A percentile compares a stretch with the other conserved stretches of the same genome.
Evolutionary conservation across 352 stramenopile genomes (phyloP).

Genomic region (Globisporangium rhizosaccharum): DNA sequence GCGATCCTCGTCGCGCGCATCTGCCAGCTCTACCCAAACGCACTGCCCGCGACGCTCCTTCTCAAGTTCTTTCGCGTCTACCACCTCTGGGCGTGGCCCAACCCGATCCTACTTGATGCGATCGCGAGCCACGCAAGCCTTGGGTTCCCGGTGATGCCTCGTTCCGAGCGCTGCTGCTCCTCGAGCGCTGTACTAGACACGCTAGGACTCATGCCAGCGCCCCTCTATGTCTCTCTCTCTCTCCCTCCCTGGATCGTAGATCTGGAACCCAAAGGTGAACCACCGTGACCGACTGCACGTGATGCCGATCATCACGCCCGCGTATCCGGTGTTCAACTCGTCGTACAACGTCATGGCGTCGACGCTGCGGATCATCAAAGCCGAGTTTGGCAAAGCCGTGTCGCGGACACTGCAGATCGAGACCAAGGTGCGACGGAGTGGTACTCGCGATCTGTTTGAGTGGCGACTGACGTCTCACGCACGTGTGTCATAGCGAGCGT

Average conservation of each 20-base stretch:
- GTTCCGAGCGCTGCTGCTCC: too few relatives aligned
- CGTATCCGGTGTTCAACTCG: conserved; percentile 97
- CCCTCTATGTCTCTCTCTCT: neutral
- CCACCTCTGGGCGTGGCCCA: conserved; percentile 94
- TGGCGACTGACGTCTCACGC: neutral
- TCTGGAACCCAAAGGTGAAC: conserved; percentile 88
- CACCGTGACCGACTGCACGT: conserved; percentile 87
- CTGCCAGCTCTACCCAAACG: conserved; percentile 89
- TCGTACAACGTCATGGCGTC: conserved; percentile 95
- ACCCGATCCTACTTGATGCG: conserved; percentile 86
- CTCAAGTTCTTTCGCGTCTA: conserved; percentile 95
- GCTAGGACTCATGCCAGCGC: too few relatives aligned
- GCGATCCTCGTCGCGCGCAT: conserved; percentile 96
- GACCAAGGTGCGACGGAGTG: conserved; percentile 45
- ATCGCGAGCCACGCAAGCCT: conserved; percentile 45
- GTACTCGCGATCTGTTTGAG: too few relatives aligned
- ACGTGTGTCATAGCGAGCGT: conserved; percentile 37
- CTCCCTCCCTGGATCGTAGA: conserved; percentile 22
- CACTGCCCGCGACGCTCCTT: conserved; percentile 84
- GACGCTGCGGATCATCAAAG: conserved; percentile 89
- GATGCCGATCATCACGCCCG: conserved; percentile 99
- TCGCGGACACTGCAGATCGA: conserved; percentile 75
- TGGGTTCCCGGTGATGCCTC: conserved; percentile 50
- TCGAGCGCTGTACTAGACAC: too few relatives aligned
- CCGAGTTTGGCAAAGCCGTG: conserved; percentile 78